Evolutionary conservation across 73 alveolate species (phyloP).

Genomic region (Diophrys sp.): DNA sequence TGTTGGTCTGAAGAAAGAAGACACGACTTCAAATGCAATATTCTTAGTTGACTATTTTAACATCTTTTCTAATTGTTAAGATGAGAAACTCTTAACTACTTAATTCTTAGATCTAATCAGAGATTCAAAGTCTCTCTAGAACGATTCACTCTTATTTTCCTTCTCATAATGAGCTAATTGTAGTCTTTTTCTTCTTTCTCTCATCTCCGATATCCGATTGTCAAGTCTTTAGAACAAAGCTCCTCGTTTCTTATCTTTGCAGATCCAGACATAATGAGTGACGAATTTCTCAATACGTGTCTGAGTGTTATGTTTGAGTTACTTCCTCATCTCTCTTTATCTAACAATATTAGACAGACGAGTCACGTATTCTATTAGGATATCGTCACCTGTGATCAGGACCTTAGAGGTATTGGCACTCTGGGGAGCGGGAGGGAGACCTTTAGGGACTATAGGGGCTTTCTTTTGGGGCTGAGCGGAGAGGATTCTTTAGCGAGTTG

Average conservation of each 20-base stretch:
- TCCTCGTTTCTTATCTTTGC: too few relatives aligned
- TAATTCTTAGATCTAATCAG: too few relatives aligned
- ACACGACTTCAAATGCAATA: slow-evolving; percentile 62
- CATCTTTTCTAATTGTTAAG: slow-evolving; percentile 63
- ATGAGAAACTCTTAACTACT: slow-evolving; percentile 59
- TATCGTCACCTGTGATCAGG: slow-evolving; percentile 73
- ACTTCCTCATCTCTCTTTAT: too few relatives aligned
- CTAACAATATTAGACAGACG: slow-evolving; percentile 58
- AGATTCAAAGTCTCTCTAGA: too few relatives aligned
- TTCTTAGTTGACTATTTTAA: slow-evolving; percentile 54
- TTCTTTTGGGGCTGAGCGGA: too few relatives aligned
- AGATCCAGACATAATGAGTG: slow-evolving; percentile 67
- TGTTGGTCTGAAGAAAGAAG: slow-evolving; percentile 78
- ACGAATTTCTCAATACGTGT: too few relatives aligned
- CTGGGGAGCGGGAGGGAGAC: neutral
- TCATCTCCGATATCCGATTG: slow-evolving; percentile 60
- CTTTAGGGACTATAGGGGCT: too few relatives aligned
- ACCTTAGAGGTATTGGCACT: slow-evolving; percentile 42
- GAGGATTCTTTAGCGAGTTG: too few relatives aligned
- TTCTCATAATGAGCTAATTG: too few relatives aligned
- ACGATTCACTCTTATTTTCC: too few relatives aligned
- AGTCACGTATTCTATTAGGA: slow-evolving; percentile 61
- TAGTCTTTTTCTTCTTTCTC: slow-evolving; percentile 59
- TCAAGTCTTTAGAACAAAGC: slow-evolving; percentile 61
- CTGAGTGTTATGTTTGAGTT: too few relatives aligned